Evolutionary conservation across 352 stramenopile genomes (phyloP), one percentile per base, ranked within the genome.

Genomic region (Phytophthora lateralis): DNA sequence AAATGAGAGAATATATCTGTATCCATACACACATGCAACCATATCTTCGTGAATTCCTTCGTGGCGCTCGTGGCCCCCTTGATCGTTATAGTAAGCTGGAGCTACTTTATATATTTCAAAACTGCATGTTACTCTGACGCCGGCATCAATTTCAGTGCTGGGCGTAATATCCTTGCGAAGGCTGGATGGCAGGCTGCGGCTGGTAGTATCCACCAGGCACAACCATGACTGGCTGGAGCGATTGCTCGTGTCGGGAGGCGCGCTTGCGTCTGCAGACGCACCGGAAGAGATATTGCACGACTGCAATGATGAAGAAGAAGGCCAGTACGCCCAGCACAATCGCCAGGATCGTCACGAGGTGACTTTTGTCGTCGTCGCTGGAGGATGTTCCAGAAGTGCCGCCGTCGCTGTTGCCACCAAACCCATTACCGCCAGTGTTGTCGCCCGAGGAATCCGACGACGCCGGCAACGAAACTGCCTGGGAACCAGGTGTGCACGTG

Each of bases 231-330:
- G 70, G 57, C 53, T 75, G 57, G 47, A 78, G 45, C 17, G 60
- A 68, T 57, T 65, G 60, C 32, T 69, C 45, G 34, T 64, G 60
- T 51, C 50, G 29, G 34, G 46, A 63, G 8, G 59, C 54, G 3
- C 66, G 61, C 49, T 63, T 70, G 45, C 66, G 69, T 58, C 44
- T 51, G 45, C 65, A 64, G 1, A 70, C 38, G 37, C 52, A 67
- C 29, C 64, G 64, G 55, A 77, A 74, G 9, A 77, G 37, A 57
- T 50, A 74, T 15, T 57, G 29, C 37, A 81, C 67, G 29, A 60
- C 46, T 9, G 54, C 70, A 26, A 84, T 50, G 17, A 80, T 56
- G n/a, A 80, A 55, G 18, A 71, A 71, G 42, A 69, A 75, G n/a
- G 51, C 71, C n/a, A 79, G 27, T 2, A 79, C 48, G n/a, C 66